A percentile compares a stretch with the other conserved stretches of the same genome.
These are phyloP conservation scores for Cercophora samala DNA, from an alignment of 495 filamentous ascomycete genomes.

Conservation along the genomic window DNA sequence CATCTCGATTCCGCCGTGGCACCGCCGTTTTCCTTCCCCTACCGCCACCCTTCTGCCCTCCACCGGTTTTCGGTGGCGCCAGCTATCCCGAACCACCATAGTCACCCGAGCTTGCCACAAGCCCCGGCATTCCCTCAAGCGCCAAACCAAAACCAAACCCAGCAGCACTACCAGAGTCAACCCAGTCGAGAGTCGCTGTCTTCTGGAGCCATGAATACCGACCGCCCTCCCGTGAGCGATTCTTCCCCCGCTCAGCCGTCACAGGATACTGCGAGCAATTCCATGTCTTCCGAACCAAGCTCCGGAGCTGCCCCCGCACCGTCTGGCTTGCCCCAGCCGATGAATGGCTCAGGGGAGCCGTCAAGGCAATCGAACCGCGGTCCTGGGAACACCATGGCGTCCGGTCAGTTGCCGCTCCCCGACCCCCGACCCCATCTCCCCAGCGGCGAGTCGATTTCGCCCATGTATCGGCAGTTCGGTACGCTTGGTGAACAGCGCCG, in stretches of 20 bases:
- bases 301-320: too few relatives aligned
- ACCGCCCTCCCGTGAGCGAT: not conserved
- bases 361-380: not conserved
- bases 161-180: slow-evolving; percentile 1
- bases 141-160: slow-evolving; percentile 1
- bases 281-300: not conserved
- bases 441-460: not conserved
- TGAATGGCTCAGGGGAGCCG: not conserved
- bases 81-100: slow-evolving; percentile 5
- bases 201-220: not conserved
- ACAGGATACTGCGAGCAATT: not conserved
- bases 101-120: not conserved
- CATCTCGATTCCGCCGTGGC: not conserved
- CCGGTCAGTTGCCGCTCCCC: not conserved
- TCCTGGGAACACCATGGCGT: not conserved
- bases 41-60: not conserved
- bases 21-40: not conserved
- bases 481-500: not conserved
- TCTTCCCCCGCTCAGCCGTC: not conserved
- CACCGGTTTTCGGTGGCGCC: not conserved
- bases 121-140: slow-evolving; percentile 10
- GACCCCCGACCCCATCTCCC: not conserved
- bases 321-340: not conserved
- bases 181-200: not conserved
- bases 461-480: not conserved